Evolutionary conservation across 1,284 basidiomycete species (phyloP), one percentile per base, ranked within the genome.

Genomic region (Rhizoctonia solani): DNA sequence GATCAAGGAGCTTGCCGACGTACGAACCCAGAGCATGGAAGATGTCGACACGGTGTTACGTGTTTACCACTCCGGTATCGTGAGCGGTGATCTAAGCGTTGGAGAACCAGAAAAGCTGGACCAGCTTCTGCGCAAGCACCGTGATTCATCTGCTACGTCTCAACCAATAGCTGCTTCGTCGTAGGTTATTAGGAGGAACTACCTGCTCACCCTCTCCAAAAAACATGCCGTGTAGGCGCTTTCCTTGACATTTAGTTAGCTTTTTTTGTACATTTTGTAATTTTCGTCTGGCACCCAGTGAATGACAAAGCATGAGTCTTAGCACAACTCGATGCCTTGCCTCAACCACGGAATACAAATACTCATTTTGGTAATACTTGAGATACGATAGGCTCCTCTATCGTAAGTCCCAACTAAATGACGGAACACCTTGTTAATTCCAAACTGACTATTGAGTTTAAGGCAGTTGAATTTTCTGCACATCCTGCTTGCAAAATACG

Each of bases 1-100:
- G 87, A 98, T 99, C 85, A 99, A 99, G 88, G 93, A 98, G 80
- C 88, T 99, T 68, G 97, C 97, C 21, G 97, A 99, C 75, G 93
- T 99, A 65, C 89, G 93, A 72, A 98, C 95, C 30, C 97, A 99
- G 79, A 93, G 92, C 23, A 98, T 99, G 91, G 96, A 99, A 77
- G 96, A 99, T 76, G 97, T 99, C 70, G 97, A 99, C 79, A 92
- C 92, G 42, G 89, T 99, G 54, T 84, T 99, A 47, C 92, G 97
- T 76, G 85, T 98, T 49, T 98, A 96, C 79, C 93, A 95, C 82
- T 89, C 90, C 52, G 93, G 89, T 41, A 93, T 95, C 75, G 86
- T 90, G 76, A 88, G 87, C 52, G 93, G 93, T 70, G 87, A 91
- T 77, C 88, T 96, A 72, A 87, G 85, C 66, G 87, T 95, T 55